phyloP scores from a whole-genome alignment of 2,329 filamentous ascomycete genomes.

The Aurifilum marmelostoma region DNA sequence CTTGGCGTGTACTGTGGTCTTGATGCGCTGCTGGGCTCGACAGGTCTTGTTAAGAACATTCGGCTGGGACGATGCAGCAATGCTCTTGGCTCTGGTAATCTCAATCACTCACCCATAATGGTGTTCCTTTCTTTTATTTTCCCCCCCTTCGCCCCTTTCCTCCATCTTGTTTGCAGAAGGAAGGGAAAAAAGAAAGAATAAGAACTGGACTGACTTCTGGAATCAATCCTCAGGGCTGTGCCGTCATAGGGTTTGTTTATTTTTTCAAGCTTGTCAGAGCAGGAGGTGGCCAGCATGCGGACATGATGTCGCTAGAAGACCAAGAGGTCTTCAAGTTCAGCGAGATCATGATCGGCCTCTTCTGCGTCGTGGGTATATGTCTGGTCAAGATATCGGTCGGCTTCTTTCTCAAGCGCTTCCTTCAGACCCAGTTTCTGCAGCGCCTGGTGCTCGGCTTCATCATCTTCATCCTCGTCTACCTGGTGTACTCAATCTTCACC shows the following conservation, averaged over 20 bases:
- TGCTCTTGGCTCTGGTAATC: constrained; percentile 6
- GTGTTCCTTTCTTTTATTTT: neutral
- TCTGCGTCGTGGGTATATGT: constrained; percentile 5
- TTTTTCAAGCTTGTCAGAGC: constrained; percentile 4
- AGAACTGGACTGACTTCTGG: neutral
- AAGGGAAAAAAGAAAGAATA: no score
- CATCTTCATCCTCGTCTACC: constrained; percentile 1
- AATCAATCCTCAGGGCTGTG: neutral
- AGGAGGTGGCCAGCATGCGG: constrained; percentile 7
- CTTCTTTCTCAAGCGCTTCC: constrained; percentile 11
- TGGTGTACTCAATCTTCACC: constrained; percentile 7
- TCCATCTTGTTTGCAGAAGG: neutral
- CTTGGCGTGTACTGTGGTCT: constrained; percentile 1
- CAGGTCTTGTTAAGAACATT: constrained; percentile 13
- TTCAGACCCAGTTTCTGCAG: constrained; percentile 5
- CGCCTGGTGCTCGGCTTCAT: constrained; percentile 4
- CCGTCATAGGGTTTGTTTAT: neutral
- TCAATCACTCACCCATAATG: neutral
- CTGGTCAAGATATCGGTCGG: constrained; percentile 16
- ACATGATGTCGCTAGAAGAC: neutral
- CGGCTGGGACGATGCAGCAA: constrained; percentile 7
- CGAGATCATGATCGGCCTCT: constrained; percentile 11
- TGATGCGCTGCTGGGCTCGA: constrained; percentile 12
- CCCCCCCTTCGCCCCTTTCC: neutral
- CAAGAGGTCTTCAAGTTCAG: constrained; percentile 3